Conservation (phyloP, 2,329 filamentous ascomycete species). For the Capronia americana region DNA sequence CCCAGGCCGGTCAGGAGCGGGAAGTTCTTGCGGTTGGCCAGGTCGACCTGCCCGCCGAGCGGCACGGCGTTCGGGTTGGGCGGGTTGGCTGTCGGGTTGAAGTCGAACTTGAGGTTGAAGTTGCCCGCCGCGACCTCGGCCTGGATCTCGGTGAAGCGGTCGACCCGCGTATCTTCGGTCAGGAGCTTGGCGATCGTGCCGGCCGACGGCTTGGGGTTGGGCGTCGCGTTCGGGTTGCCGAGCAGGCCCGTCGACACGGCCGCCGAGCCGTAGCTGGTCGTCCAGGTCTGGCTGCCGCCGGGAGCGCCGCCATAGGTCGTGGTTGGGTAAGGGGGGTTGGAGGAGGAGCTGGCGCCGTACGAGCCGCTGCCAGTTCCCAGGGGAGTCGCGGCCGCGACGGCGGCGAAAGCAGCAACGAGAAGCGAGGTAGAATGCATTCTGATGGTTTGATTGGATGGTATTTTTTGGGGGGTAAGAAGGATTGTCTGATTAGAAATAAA, state of each 20-base stretch:
- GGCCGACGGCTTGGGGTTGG: constrained; percentile 34
- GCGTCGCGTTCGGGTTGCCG: constrained; percentile 27
- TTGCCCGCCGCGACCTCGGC: constrained; percentile 30
- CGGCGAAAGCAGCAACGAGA: constrained; percentile 34
- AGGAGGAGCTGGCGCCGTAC: constrained; percentile 7
- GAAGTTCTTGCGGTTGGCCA: constrained; percentile 40
- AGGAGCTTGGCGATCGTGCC: constrained; percentile 39
- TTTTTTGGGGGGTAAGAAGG: too few species aligned
- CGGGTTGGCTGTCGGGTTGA: constrained; percentile 39
- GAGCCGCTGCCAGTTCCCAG: constrained; percentile 16
- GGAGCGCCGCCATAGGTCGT: background rate
- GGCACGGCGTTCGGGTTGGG: constrained; percentile 28
- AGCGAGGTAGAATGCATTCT: constrained; percentile 36
- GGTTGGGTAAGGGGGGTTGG: constrained; percentile 11
- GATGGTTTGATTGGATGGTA: constrained; percentile 6
- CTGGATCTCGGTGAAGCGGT: constrained; percentile 37
- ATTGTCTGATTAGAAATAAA: constrained; percentile 7
- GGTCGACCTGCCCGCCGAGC: constrained; percentile 42
- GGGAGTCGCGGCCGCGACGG: constrained; percentile 33
- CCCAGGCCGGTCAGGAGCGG: constrained; percentile 39
- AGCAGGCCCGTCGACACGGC: constrained; percentile 6
- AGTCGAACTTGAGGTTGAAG: constrained; percentile 40
- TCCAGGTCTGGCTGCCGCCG: constrained; percentile 9
- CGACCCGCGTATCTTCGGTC: constrained; percentile 33
- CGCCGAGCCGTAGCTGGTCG: constrained; percentile 21